Percentiles rank a stretch among this genome's conserved stretches.
phyloP scores from a whole-genome alignment of 257 asterid species.

The Asclepias syriaca region DNA sequence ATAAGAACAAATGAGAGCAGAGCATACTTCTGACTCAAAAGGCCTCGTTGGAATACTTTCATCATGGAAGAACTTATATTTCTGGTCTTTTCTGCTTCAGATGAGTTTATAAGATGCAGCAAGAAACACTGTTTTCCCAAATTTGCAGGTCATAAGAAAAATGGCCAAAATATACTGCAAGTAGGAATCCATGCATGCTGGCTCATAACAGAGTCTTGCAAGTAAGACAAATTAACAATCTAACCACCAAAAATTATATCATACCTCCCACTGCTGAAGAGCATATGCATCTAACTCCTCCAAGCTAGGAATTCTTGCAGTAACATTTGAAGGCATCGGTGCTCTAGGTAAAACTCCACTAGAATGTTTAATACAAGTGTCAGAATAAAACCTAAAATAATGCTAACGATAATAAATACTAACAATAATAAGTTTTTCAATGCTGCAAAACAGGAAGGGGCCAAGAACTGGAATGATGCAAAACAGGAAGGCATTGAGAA shows the following conservation, averaged over 20 bases:
- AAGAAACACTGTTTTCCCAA: constrained; percentile 69
- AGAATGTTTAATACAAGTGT: constrained; percentile 29
- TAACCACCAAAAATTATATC: constrained; percentile 21
- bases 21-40: constrained; percentile 81
- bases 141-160: constrained; percentile 41
- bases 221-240: neutral
- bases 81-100: constrained; percentile 76
- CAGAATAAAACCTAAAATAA: constrained; percentile 5
- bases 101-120: constrained; percentile 91
- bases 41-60: constrained; percentile 95
- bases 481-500: too few relatives aligned
- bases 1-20: constrained; percentile 16
- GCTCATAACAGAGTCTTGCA: constrained; percentile 16
- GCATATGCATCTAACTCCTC: constrained; percentile 93
- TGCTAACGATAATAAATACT: neutral
- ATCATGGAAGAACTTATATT: constrained; percentile 90
- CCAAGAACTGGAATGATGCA: neutral
- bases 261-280: constrained; percentile 89
- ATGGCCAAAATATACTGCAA: constrained; percentile 33
- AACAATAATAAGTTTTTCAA: neutral
- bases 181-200: constrained; percentile 19
- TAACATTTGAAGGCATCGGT: constrained; percentile 76
- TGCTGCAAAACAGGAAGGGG: neutral
- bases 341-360: constrained; percentile 96
- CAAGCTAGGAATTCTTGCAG: constrained; percentile 82